Conservation (phyloP, 805 yeast genomes). For the Saccharomycopsis babjevae region DNA sequence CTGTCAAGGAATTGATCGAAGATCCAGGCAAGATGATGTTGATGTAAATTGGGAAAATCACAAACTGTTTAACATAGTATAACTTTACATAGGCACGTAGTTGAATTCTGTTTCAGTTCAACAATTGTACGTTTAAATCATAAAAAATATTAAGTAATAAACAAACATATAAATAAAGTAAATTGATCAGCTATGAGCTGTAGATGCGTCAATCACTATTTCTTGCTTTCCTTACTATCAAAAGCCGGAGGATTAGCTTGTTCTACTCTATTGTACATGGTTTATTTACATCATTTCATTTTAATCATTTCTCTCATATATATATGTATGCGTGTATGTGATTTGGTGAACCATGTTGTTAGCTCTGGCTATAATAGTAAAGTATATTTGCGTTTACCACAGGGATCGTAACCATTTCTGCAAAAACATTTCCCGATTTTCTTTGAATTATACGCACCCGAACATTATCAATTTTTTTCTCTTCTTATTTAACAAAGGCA, state of each 20-base stretch:
- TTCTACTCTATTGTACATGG: too few relatives aligned
- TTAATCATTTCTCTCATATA: too few relatives aligned
- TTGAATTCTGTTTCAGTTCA: not conserved
- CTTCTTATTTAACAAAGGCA: not conserved
- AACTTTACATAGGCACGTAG: not conserved
- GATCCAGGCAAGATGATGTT: constrained; percentile 98
- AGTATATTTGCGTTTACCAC: too few relatives aligned
- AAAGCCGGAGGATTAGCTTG: too few relatives aligned
- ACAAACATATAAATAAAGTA: not conserved
- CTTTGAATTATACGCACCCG: not conserved
- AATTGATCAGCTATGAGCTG: not conserved
- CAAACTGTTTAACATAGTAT: constrained; percentile 22
- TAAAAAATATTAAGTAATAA: not conserved
- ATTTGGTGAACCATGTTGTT: too few relatives aligned
- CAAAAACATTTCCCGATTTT: too few relatives aligned
- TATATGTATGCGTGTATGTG: too few relatives aligned
- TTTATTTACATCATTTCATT: too few relatives aligned
- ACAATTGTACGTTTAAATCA: not conserved
- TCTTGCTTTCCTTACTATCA: too few relatives aligned
- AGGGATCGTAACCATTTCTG: too few relatives aligned
- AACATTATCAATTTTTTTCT: too few relatives aligned
- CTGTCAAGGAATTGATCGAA: constrained; percentile 93
- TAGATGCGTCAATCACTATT: not conserved
- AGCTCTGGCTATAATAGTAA: too few relatives aligned
- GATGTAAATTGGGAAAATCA: constrained; percentile 30